Percentiles rank a stretch among this genome's conserved stretches.
Evolutionary conservation across 306 rosid species (phyloP).

Genomic region (Cyamopsis tetragonoloba): DNA sequence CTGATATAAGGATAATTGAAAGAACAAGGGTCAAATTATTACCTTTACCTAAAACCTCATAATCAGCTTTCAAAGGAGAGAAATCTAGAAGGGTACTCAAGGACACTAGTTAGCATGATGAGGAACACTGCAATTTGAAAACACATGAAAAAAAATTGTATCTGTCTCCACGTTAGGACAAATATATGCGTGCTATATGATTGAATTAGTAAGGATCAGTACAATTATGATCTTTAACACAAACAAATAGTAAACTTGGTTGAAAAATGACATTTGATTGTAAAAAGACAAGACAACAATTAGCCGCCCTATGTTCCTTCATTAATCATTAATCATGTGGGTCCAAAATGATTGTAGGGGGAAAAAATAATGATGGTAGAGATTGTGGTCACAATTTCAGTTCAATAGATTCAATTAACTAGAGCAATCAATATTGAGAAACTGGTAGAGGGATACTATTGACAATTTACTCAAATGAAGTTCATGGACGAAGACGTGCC

Average conservation of each 20-base stretch:
- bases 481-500: too few species aligned
- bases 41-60: not conserved
- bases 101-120: conserved; percentile 16
- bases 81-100: conserved; percentile 34
- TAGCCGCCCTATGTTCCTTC: conserved; percentile 14
- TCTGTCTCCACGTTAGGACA: conserved; percentile 27
- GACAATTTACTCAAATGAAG: too few species aligned
- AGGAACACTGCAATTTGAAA: not conserved
- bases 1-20: too few species aligned
- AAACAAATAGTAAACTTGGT: not conserved
- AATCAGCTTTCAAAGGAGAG: conserved; percentile 20
- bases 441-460: too few species aligned
- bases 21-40: conserved; percentile 13
- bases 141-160: not conserved
- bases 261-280: not conserved
- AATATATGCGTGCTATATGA: conserved; percentile 6
- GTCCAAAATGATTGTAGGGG: conserved; percentile 11
- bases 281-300: conserved; percentile 20
- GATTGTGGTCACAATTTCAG: conserved; percentile 9
- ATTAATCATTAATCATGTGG: conserved; percentile 25
- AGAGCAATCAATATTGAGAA: not conserved
- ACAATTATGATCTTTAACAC: not conserved
- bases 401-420: not conserved
- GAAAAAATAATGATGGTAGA: not conserved
- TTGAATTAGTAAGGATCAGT: conserved; percentile 4